Evolutionary conservation across 164 flowering plant genomes (phyloP), one percentile per base, ranked within the genome.

Genomic region (Stephania japonica): DNA sequence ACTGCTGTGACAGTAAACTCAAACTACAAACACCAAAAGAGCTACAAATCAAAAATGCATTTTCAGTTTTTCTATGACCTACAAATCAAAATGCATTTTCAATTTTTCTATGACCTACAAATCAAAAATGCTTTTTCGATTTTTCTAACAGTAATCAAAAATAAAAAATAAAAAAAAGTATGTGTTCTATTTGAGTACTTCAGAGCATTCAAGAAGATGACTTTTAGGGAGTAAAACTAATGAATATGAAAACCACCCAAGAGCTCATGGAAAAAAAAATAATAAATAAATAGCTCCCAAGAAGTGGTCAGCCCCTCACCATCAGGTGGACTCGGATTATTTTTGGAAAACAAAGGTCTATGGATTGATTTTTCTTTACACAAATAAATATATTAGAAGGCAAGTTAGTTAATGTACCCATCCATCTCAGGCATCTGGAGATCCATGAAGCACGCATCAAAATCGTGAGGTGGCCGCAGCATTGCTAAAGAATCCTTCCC

Each of bases 341-440:
- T 47, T 47, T 12, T 47, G 16, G 53, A 47, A 12, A 47, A 47
- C 38, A 4, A 32, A 32, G 4, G 38, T 47, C 53, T 16, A 47
- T 47, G 4, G 12, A 16, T 11, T 47, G 16, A 47, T 47, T 47
- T 47, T 11, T 47, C 16, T 47, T 9, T 9, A 47, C 12, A 7
- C 53, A 11, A 47, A 47, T 47, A 47, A 47, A 47, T 12, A 47
- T 11, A 47, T 9, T 47, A 16, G 53, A 12, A 47, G 53, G 11
- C 53, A 47, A 47, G 53, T 47, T 47, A 47, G 53, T 47, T 47
- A 47, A 38, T 65, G 78, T 85, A 92, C 97, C 99, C 98, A 73
- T 92, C 98, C 96, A 92, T 90, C 78, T 86, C 98, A 44, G 99
- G 99, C 99, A 95, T 95, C 67, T 93, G 98, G 72, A 90, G 86